Evolutionary conservation across 2,329 filamentous ascomycete species (phyloP).

Genomic region (Colletotrichum sp.): DNA sequence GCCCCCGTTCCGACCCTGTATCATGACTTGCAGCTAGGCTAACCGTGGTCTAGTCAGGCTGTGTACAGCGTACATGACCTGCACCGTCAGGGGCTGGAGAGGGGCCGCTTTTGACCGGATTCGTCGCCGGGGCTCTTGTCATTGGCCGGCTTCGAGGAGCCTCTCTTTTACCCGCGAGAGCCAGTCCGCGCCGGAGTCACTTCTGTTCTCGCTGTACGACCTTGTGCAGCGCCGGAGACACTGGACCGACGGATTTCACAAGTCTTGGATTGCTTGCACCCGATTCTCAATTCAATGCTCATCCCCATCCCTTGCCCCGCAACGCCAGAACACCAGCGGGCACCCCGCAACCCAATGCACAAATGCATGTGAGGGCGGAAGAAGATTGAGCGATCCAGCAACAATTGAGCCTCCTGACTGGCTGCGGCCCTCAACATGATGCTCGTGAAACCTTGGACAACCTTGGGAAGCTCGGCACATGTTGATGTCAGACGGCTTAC

Average conservation of each 20-base stretch:
- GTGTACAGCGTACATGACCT: neutral
- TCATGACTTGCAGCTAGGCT: slow-evolving; percentile 19
- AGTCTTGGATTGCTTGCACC: neutral
- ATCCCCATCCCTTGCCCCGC: slow-evolving; percentile 7
- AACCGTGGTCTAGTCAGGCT: neutral
- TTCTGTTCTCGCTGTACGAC: neutral
- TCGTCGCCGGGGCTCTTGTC: neutral
- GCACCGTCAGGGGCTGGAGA: slow-evolving; percentile 12
- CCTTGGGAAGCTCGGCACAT: slow-evolving; percentile 17
- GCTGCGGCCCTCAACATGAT: neutral
- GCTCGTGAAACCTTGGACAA: slow-evolving; percentile 15
- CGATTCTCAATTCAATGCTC: neutral
- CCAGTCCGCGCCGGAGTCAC: slow-evolving; percentile 1
- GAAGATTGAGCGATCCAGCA: slow-evolving; percentile 2
- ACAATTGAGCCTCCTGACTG: slow-evolving; percentile 1
- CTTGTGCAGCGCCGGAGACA: neutral
- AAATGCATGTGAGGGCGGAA: slow-evolving; percentile 16
- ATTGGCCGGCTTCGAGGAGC: neutral
- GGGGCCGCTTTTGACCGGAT: slow-evolving; percentile 17
- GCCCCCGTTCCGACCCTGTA: slow-evolving; percentile 11
- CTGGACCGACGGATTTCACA: neutral
- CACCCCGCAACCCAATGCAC: slow-evolving; percentile 15
- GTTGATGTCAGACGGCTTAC: slow-evolving; percentile 14
- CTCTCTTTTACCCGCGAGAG: slow-evolving; percentile 13
- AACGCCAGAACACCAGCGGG: neutral